phyloP scores from a whole-genome alignment of 768 basidiomycete genomes.

The Lactarius sp. region DNA sequence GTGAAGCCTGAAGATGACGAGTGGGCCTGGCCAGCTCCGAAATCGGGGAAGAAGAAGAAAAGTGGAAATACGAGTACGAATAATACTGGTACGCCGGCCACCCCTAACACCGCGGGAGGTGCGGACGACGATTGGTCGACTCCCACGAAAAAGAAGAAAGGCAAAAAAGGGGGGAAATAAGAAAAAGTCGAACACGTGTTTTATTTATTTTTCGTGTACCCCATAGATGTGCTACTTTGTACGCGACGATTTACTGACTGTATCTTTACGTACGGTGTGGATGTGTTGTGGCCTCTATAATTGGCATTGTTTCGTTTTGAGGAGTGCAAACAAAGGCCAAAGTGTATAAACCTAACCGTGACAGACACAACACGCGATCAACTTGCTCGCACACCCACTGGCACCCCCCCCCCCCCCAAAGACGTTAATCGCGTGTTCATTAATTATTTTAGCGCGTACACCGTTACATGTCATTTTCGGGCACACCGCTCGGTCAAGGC shows the following conservation, averaged over 20 bases:
- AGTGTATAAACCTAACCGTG: neutral
- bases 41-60: slow-evolving; percentile 21
- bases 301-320: neutral
- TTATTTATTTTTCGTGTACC: neutral
- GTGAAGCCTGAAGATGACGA: slow-evolving; percentile 6
- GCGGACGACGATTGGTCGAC: neutral
- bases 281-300: neutral
- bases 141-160: neutral
- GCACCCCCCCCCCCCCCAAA: too few relatives aligned
- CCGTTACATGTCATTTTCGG: slow-evolving; percentile 75
- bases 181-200: neutral
- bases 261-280: slow-evolving; percentile 1
- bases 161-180: slow-evolving; percentile 2
- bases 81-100: slow-evolving; percentile 3
- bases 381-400: neutral
- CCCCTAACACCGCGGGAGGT: neutral
- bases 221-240: neutral
- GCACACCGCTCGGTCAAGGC: slow-evolving; percentile 78
- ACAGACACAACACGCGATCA: slow-evolving; percentile 17
- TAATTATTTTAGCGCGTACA: slow-evolving; percentile 12
- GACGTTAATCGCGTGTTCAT: slow-evolving; percentile 12
- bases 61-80: neutral
- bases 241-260: neutral
- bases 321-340: slow-evolving; percentile 10
- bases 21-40: neutral